Base-by-base conservation (phyloP, 768 basidiomycete genomes). In the Crucibulum laeve region DNA sequence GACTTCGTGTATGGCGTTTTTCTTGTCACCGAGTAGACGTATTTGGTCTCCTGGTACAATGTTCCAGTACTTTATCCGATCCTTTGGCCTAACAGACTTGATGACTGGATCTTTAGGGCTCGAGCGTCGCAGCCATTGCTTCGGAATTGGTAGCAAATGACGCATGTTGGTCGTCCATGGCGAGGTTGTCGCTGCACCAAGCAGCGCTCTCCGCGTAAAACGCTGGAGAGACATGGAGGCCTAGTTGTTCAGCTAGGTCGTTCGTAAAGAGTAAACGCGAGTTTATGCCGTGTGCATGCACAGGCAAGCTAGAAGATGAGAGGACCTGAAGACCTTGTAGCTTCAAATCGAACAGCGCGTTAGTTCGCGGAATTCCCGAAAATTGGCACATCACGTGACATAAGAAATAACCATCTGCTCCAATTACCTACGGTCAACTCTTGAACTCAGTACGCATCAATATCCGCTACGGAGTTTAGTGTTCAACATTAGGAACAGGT, bases 11-110 rank as follows among this genome's bases (percentile, higher is more conserved):
- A 90, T 54, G 13, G 65, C 73, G 32, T 72, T 76, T 21, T 70
- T 69, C 47, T 70, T 68, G 60, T 88, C 83, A 19, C 86, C 84
- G 5, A 78, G 74, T 43, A 90, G 49, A 39, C 84, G 77, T 55
- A 92, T 79, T 42, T 74, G 77, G 66, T 92, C 90, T 5, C 90
- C 90, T 4, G 91, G 87, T 25, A 89, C 83, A 47, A 92, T 76
- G 56, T 91, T 92, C 90, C 90, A 92, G 57, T 78, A 79, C 59
- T 88, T 85, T 41, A 92, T 85, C 37, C 90, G 73, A 54, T 89
- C 83, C 45, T 73, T 71, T 8, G 77, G 73, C 10, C 74, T 71
- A 35, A 77, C 80, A 30, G 76, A 74, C 58, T 85, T 86, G 42
- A 71, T 49, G 46, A 62, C 59, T 50, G 69, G 61, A 57, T 76